phyloP scores from a whole-genome alignment of 768 basidiomycete genomes.

The Boletus eberwhitei region DNA sequence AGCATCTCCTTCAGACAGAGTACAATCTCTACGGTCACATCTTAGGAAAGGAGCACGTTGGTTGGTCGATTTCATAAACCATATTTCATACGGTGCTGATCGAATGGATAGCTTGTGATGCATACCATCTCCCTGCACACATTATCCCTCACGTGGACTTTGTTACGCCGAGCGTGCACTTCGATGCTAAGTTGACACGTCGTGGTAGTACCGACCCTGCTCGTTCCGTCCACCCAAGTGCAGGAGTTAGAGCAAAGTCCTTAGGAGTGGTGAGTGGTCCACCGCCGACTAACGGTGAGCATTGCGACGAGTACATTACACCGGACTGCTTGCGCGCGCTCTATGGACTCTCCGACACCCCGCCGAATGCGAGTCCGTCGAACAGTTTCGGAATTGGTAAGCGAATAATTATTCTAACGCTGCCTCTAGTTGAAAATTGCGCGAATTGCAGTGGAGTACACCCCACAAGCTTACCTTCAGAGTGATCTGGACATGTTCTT shows the following conservation, averaged over 20 bases:
- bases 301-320: conserved; percentile 29
- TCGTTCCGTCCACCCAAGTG: conserved; percentile 11
- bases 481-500: conserved; percentile 31
- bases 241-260: conserved; percentile 20
- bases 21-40: conserved; percentile 33
- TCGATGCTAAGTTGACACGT: conserved; percentile 24
- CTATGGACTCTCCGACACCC: conserved; percentile 21
- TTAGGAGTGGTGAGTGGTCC: too few relatives aligned
- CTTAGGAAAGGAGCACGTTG: conserved; percentile 27
- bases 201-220: conserved; percentile 12
- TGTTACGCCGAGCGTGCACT: conserved; percentile 33
- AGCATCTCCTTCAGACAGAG: conserved; percentile 32
- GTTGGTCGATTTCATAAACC: conserved; percentile 16
- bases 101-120: conserved; percentile 27
- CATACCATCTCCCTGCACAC: conserved; percentile 33
- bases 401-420: neutral
- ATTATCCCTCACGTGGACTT: conserved; percentile 33
- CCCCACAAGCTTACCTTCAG: conserved; percentile 31
- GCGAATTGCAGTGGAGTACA: conserved; percentile 28
- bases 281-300: too few relatives aligned
- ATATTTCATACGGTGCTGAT: neutral
- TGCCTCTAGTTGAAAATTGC: neutral
- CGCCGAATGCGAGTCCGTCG: conserved; percentile 11
- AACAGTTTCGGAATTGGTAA: conserved; percentile 33
- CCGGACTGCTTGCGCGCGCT: conserved; percentile 30